These are phyloP conservation scores for Trametes sanguinea DNA, from an alignment of 768 basidiomycete genomes.

Conservation along the genomic window DNA sequence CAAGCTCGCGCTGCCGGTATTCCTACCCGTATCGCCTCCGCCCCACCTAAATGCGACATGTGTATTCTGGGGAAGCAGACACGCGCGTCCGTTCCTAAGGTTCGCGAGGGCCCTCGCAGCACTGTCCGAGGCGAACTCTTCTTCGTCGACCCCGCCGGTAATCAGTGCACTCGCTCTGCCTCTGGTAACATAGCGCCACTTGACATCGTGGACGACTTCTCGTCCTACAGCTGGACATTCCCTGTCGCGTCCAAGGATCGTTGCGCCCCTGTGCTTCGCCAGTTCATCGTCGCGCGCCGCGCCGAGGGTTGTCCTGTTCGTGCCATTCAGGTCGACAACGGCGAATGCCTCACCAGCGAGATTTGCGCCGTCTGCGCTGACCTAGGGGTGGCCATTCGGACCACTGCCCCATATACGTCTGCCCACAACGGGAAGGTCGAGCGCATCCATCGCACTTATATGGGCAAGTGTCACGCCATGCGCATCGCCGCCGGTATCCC, in stretches of 20 bases:
- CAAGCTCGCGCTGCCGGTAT: constrained; percentile 26
- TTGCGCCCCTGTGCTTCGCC: constrained; percentile 27
- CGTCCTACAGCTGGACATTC: constrained; percentile 34
- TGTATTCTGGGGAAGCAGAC: constrained; percentile 45
- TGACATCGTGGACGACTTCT: constrained; percentile 39
- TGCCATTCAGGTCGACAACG: constrained; percentile 26
- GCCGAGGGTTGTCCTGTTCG: constrained; percentile 25
- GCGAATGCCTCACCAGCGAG: constrained; percentile 26
- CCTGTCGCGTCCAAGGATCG: constrained; percentile 36
- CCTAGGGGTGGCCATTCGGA: constrained; percentile 16
- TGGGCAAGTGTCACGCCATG: constrained; percentile 20
- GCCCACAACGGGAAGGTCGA: constrained; percentile 42
- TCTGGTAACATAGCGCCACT: constrained; percentile 26
- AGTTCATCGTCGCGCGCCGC: constrained; percentile 35
- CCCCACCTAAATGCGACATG: constrained; percentile 34
- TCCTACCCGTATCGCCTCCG: constrained; percentile 23
- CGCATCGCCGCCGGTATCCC: constrained; percentile 1
- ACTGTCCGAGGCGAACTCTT: constrained; percentile 30
- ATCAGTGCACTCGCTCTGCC: background rate
- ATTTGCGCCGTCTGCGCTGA: background rate
- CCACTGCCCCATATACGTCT: constrained; percentile 39
- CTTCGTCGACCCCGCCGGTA: constrained; percentile 34
- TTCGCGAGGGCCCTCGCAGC: constrained; percentile 24
- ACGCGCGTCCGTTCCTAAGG: constrained; percentile 34
- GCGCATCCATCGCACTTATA: constrained; percentile 38